phyloP scores from a whole-genome alignment of 2,329 filamentous ascomycete species.

The Exophiala sp. region DNA sequence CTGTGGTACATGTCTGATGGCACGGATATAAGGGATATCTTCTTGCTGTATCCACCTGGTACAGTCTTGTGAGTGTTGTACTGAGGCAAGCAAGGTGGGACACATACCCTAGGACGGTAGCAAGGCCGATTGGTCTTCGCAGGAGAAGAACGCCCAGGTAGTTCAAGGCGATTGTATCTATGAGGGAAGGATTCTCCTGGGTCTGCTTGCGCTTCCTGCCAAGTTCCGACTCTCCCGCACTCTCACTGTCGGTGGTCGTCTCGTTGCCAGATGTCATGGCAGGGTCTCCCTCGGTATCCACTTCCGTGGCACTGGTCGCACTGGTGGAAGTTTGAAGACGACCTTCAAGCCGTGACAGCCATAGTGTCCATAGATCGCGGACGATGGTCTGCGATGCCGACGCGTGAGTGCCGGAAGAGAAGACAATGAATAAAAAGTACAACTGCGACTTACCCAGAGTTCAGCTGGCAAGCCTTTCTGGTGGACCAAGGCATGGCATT shows the following conservation, averaged over 20 bases:
- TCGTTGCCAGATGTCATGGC: constrained; percentile 38
- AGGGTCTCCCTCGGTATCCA: constrained; percentile 2
- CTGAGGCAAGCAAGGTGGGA: neutral
- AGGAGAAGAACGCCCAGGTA: constrained; percentile 76
- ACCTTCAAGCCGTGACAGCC: constrained; percentile 56
- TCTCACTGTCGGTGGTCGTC: constrained; percentile 22
- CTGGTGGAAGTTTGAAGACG: constrained; percentile 24
- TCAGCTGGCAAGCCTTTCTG: constrained; percentile 65
- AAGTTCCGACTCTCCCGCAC: constrained; percentile 33
- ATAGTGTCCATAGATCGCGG: constrained; percentile 79
- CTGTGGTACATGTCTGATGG: constrained; percentile 45
- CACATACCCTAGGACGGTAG: constrained; percentile 58
- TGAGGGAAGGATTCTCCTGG: constrained; percentile 56
- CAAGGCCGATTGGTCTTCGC: constrained; percentile 70
- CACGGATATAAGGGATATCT: constrained; percentile 68
- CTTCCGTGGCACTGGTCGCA: neutral
- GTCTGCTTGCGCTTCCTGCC: constrained; percentile 35
- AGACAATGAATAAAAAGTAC: neutral
- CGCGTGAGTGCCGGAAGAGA: neutral
- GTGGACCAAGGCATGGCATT: constrained; percentile 69
- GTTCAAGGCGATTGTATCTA: constrained; percentile 73
- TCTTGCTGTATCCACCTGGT: constrained; percentile 63
- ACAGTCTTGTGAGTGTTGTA: constrained; percentile 25
- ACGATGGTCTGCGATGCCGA: constrained; percentile 53
- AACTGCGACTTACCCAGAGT: constrained; percentile 58